Base-by-base conservation (phyloP, 352 stramenopile genomes). In the Peronospora destructor region DNA sequence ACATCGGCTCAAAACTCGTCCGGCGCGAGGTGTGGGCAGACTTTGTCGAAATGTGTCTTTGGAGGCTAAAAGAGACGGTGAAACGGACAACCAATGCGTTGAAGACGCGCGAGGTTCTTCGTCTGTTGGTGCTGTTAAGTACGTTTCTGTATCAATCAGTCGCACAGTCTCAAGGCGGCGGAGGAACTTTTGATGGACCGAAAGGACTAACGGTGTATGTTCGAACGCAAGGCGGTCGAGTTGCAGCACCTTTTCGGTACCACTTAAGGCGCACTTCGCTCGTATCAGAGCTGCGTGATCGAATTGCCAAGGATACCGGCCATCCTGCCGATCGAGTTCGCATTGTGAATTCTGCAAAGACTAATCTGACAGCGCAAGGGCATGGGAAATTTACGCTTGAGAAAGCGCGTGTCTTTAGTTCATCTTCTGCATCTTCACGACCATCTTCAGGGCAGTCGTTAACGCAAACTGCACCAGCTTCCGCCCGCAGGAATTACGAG, bases 61-160 rank as follows among this genome's bases (percentile, higher is more conserved):
- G 61, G 35, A 68, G 59, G 2, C 30, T 86, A 17, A 61, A 73
- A 19, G 60, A 78, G n/a, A 54, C 58, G n/a, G 46, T 59, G 6
- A 71, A 71, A 33, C 52, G n/a, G 6, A 43, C 36, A 25, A 40
- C 61, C 25, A 28, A 69, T 33, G 43, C 36, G 32, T 64, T 43
- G 0, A 65, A 53, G 19, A 63, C 46, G 16, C 64, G 47, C 47
- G 65, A 81, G 43, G 48, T 80, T 23, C 52, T 71, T 40, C 71
- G 81, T 5, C 23, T 89, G 21, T 56, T 92, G 2, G 46, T 80
- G 4, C 19, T 94, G 33, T 59, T 94, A n/a, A 82, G 71, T 29
- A 91, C 81, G 13, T 85, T 94, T 59, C 47, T 94, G 10, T 61
- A 76, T 25, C 79, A 91, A 47, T 84, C 70, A 4, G 60, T 76